Base-by-base conservation (phyloP, 495 filamentous ascomycete species). In the Staphylotrichum tortipilum region DNA sequence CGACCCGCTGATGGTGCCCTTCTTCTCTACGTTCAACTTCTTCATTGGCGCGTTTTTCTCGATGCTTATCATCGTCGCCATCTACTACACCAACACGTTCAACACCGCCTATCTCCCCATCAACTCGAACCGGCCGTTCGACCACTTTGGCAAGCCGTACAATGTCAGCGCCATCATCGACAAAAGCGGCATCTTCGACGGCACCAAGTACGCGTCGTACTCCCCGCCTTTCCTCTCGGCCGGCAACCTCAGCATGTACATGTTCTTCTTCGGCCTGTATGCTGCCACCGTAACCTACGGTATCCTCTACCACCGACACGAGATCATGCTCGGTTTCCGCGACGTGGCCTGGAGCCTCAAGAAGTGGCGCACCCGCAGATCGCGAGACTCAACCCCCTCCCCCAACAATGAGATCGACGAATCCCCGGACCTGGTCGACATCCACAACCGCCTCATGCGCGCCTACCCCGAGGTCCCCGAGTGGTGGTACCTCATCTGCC, bases 1-100 rank as follows among this genome's bases (percentile, higher is more conserved):
- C 30, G 69, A 72, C 26, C 69, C 69, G 1, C 56, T 72, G 11
- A 69, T 71, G 68, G 55, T 70, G 19, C 69, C 69, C 19, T 68
- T 67, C 60, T 72, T 71, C 38, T 67, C 68, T 1, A 72, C 67
- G 10, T 58, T 71, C 54, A 72, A 72, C 55, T 55, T 56, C 15
- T 67, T 70, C 47, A 12, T 66, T 39, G 69, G 69, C 17, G 54
- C 49, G 17, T 45, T 60, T 22, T 24, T 65, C 14, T 55, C 58
- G 19, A 51, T 56, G 37, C 58, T 61, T 50, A 43, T 71, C 44
- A 60, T 70, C 28, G 31, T 62, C 0, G 62, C 48, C 3, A 22
- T 72, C 12, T 72, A 65, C 59, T 68, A 64, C 49, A 62, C 60
- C 21, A 71, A 72, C 17, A 54, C 64, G 1, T 71, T 61, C 46